Conservation (phyloP, 306 rosid genomes). For the Aeschynomene evenia region DNA sequence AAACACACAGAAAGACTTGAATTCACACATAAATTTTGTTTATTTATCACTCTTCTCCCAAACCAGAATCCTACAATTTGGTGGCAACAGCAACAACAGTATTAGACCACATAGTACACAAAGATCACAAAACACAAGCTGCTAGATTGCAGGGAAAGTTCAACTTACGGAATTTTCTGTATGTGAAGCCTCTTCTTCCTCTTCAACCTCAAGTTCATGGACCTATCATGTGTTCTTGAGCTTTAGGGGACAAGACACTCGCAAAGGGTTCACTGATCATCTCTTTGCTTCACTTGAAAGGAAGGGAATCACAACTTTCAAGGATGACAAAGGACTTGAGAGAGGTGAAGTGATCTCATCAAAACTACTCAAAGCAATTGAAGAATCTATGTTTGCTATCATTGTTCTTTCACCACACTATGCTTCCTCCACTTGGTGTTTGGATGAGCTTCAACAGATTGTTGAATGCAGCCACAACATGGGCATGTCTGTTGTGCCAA, state of each 20-base stretch:
- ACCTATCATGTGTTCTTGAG: neutral
- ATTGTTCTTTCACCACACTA: neutral
- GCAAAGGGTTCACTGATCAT: neutral
- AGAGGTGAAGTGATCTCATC: neutral
- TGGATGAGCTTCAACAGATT: neutral
- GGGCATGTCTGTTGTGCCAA: neutral
- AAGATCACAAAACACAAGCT: too few species aligned
- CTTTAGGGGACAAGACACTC: neutral
- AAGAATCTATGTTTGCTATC: neutral
- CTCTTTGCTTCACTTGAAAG: neutral
- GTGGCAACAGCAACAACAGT: too few species aligned
- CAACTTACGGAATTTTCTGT: neutral
- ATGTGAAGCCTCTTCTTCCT: neutral
- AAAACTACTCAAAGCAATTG: neutral
- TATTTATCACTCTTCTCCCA: too few species aligned
- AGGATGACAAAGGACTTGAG: neutral
- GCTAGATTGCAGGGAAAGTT: too few species aligned
- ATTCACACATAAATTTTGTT: too few species aligned
- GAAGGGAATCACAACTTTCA: neutral
- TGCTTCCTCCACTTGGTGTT: neutral
- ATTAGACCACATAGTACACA: too few species aligned
- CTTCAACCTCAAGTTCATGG: neutral
- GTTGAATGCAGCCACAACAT: neutral
- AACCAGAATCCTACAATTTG: too few species aligned
- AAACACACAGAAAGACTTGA: too few species aligned